Conservation (phyloP, 306 rosid genomes). For the Glycine tomentella region DNA sequence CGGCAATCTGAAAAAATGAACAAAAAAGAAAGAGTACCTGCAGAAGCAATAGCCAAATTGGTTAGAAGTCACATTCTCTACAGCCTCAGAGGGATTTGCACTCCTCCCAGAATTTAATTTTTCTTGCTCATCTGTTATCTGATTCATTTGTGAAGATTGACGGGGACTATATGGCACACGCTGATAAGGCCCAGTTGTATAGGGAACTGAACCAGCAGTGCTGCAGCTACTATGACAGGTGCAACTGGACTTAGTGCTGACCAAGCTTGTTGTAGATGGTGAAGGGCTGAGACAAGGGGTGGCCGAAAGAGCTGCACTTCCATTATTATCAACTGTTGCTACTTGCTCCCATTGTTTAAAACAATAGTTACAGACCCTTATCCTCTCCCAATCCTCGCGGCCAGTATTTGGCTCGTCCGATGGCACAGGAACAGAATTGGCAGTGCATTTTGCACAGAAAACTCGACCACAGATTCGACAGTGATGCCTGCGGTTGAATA, state of each 20-base stretch:
- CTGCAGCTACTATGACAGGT: conserved; percentile 80
- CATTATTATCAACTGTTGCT: conserved; percentile 62
- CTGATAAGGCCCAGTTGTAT: conserved; percentile 76
- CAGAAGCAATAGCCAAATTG: conserved; percentile 68
- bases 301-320: conserved; percentile 47
- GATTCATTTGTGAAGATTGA: conserved; percentile 65
- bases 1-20: conserved; percentile 23
- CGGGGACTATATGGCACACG: conserved; percentile 68
- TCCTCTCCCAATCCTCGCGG: conserved; percentile 74
- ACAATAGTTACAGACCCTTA: conserved; percentile 87
- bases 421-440: conserved; percentile 71
- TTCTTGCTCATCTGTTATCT: conserved; percentile 53
- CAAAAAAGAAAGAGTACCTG: conserved; percentile 59
- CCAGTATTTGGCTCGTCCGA: conserved; percentile 57
- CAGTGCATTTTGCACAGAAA: conserved; percentile 87
- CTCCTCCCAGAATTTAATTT: conserved; percentile 56
- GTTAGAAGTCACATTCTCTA: conserved; percentile 60
- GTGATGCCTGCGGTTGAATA: conserved; percentile 85
- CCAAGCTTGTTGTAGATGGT: conserved; percentile 76
- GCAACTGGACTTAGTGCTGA: conserved; percentile 80
- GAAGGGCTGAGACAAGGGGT: conserved; percentile 74
- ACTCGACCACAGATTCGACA: conserved; percentile 92
- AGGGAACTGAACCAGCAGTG: conserved; percentile 78
- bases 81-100: conserved; percentile 50
- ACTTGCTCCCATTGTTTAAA: conserved; percentile 75